Percentiles rank a stretch among this genome's conserved stretches.
These are phyloP conservation scores for Geotrichum klebahnii DNA, from an alignment of 1,139 yeast genomes.

Conservation along the genomic window DNA sequence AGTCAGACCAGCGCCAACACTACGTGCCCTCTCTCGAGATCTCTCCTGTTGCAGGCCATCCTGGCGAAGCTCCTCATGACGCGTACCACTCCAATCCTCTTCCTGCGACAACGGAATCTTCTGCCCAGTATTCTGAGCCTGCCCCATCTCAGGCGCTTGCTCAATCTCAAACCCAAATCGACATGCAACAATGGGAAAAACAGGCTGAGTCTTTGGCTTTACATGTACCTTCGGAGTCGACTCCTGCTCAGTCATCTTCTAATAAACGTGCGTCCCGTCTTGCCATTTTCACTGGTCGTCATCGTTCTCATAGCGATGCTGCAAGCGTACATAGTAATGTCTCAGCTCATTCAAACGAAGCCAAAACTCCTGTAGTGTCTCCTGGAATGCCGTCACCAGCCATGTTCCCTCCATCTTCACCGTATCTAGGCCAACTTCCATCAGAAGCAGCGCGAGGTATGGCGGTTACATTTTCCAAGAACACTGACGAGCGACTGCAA, in stretches of 20 bases:
- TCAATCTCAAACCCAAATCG: slow-evolving; percentile 3
- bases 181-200: slow-evolving; percentile 14
- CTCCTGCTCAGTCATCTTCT: not conserved
- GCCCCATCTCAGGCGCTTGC: slow-evolving; percentile 9
- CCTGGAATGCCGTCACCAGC: not conserved
- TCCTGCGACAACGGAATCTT: not conserved
- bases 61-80: not conserved
- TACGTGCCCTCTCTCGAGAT: slow-evolving; percentile 7
- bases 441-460: slow-evolving; percentile 12
- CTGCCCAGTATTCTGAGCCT: slow-evolving; percentile 5
- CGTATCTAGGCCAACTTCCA: slow-evolving; percentile 14
- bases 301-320: slow-evolving; percentile 18
- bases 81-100: not conserved
- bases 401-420: slow-evolving; percentile 1
- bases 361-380: not conserved
- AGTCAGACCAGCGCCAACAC: not conserved
- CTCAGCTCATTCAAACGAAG: not conserved
- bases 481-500: slow-evolving; percentile 30
- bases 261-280: slow-evolving; percentile 12
- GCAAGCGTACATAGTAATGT: slow-evolving; percentile 1
- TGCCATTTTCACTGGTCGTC: slow-evolving; percentile 12
- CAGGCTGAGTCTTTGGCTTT: slow-evolving; percentile 16
- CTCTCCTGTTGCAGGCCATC: not conserved
- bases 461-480: slow-evolving; percentile 21
- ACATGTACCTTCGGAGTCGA: slow-evolving; percentile 5